Conservation (phyloP, 106 monocot species). For the Cymbidium sinense region DNA sequence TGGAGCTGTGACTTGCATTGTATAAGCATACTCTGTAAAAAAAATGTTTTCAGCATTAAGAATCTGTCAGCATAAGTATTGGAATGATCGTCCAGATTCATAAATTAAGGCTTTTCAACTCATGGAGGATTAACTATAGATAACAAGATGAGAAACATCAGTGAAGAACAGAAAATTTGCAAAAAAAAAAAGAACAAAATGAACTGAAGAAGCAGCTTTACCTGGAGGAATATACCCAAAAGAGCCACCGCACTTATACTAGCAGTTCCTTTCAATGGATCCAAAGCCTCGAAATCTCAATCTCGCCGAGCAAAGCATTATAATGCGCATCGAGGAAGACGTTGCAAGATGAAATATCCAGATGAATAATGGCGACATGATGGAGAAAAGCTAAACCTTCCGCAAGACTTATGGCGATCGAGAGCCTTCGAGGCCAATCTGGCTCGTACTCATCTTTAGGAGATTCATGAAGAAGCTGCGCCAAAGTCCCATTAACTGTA, state of each 20-base stretch:
- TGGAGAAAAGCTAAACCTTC: slow-evolving; percentile 83
- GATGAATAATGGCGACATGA: slow-evolving; percentile 63
- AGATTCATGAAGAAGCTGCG: slow-evolving; percentile 40
- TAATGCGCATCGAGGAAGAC: slow-evolving; percentile 57
- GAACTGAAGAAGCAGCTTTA: slow-evolving; percentile 14
- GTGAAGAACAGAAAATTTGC: no score
- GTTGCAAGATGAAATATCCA: slow-evolving; percentile 72
- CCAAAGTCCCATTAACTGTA: slow-evolving; percentile 71
- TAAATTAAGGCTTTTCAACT: no score
- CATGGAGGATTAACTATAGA: no score
- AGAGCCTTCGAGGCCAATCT: slow-evolving; percentile 56
- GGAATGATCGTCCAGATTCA: no score
- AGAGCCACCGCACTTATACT: slow-evolving; percentile 85
- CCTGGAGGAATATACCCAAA: slow-evolving; percentile 93
- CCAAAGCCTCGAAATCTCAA: slow-evolving; percentile 87
- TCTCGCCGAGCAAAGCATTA: slow-evolving; percentile 70
- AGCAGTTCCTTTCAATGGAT: slow-evolving; percentile 89
- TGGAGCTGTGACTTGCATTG: slow-evolving; percentile 81
- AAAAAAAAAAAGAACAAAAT: neutral
- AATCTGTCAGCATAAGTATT: neutral
- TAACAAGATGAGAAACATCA: no score
- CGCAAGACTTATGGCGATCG: slow-evolving; percentile 54
- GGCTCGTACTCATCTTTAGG: slow-evolving; percentile 17
- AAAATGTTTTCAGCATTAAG: neutral
- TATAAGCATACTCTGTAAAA: slow-evolving; percentile 78